These are phyloP conservation scores for Cyclanthera cordifolia DNA, from an alignment of 306 rosid genomes.

Conservation along the genomic window DNA sequence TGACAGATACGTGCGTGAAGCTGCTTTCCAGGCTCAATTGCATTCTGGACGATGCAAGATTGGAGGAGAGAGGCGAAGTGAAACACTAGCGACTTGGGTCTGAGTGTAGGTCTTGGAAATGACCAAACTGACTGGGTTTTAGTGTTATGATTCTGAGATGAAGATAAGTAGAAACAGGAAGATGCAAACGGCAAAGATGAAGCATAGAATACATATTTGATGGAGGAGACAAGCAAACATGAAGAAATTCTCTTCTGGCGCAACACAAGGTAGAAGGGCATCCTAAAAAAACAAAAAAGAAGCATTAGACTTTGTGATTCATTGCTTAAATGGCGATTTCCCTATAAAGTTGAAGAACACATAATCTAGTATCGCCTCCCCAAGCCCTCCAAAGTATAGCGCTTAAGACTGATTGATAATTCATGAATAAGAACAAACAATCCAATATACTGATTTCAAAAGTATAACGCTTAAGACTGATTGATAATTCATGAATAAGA, in stretches of 20 bases:
- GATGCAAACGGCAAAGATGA: not conserved
- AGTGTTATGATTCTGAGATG: slow-evolving; percentile 5
- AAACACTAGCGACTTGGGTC: slow-evolving; percentile 19
- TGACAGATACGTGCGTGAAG: slow-evolving; percentile 50
- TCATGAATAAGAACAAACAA: too few species aligned
- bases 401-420: too few species aligned
- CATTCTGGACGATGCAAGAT: slow-evolving; percentile 41
- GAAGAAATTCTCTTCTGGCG: not conserved
- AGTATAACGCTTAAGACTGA: too few species aligned
- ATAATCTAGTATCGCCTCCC: too few species aligned
- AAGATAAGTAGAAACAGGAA: slow-evolving; percentile 12
- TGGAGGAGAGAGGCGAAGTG: slow-evolving; percentile 35
- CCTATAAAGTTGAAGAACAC: too few species aligned
- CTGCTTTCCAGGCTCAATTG: slow-evolving; percentile 45
- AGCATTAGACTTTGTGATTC: not conserved
- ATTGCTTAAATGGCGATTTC: not conserved
- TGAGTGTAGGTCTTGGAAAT: too few species aligned
- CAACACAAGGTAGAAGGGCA: not conserved
- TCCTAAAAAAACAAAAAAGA: not conserved
- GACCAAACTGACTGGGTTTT: slow-evolving; percentile 9
- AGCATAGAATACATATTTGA: not conserved
- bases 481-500: too few species aligned
- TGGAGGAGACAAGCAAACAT: not conserved
- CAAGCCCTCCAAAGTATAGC: too few species aligned
- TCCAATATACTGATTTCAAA: too few species aligned